These are phyloP conservation scores for Calocybe indica DNA, from an alignment of 768 basidiomycete genomes.

Conservation along the genomic window DNA sequence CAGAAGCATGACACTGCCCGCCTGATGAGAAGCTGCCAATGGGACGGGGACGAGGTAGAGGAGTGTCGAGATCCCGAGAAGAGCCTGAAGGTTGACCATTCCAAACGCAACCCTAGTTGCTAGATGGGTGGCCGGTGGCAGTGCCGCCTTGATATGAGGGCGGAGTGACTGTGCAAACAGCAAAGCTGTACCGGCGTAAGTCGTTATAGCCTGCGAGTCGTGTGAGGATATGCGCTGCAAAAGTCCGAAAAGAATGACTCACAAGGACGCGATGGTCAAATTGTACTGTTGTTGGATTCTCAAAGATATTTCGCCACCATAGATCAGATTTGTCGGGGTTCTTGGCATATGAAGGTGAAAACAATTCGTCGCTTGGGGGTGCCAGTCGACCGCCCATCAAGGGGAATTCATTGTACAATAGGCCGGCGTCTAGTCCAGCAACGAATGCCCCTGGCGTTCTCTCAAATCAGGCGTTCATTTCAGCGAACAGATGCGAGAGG, in stretches of 20 bases:
- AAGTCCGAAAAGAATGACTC: conserved; percentile 22
- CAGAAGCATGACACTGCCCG: conserved; percentile 84
- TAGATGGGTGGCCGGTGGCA: conserved; percentile 58
- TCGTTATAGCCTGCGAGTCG: conserved; percentile 66
- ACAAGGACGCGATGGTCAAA: conserved; percentile 94
- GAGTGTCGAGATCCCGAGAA: conserved; percentile 63
- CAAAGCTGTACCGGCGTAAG: conserved; percentile 63
- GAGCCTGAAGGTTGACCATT: conserved; percentile 81
- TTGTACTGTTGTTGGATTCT: conserved; percentile 97
- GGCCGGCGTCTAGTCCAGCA: conserved; percentile 92
- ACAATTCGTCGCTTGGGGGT: conserved; percentile 79
- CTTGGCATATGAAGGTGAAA: conserved; percentile 71
- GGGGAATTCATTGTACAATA: conserved; percentile 98
- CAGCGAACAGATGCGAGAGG: not conserved
- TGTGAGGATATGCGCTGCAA: not conserved
- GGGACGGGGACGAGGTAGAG: conserved; percentile 91
- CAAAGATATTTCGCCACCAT: conserved; percentile 96
- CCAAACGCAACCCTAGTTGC: conserved; percentile 59
- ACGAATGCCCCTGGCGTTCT: conserved; percentile 81
- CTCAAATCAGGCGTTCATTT: not conserved
- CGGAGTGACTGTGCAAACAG: conserved; percentile 58
- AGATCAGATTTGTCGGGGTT: conserved; percentile 61
- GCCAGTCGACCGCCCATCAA: conserved; percentile 86
- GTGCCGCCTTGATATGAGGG: conserved; percentile 46
- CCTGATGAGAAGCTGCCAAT: conserved; percentile 91